phyloP scores from a whole-genome alignment of 257 asterid genomes.

The Phtheirospermum japonicum region DNA sequence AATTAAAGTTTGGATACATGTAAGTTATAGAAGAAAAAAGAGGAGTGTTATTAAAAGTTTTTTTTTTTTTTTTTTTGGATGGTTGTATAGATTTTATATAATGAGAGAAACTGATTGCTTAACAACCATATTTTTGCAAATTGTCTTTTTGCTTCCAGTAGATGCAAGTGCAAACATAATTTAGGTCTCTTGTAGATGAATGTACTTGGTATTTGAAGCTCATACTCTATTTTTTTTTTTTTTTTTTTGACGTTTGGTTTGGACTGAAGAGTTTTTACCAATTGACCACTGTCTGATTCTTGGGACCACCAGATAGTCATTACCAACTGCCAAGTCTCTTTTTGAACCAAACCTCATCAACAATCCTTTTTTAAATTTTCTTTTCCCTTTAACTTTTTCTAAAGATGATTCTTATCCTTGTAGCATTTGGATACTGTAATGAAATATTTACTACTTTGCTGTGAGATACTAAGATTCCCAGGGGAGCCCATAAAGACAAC shows the following conservation, averaged over 20 bases:
- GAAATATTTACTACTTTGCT: constrained; percentile 16
- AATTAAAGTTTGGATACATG: constrained; percentile 16
- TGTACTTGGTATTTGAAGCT: constrained; percentile 19
- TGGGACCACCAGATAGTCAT: constrained; percentile 38
- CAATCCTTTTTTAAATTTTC: constrained; percentile 33
- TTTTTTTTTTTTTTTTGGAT: constrained; percentile 20
- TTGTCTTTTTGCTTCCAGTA: constrained; percentile 34
- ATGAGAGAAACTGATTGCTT: constrained; percentile 44
- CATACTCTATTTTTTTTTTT: neutral
- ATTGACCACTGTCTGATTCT: neutral
- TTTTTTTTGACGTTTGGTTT: neutral
- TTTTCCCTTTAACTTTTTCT: constrained; percentile 39
- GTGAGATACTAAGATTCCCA: constrained; percentile 29
- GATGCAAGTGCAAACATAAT: constrained; percentile 24
- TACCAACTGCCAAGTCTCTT: constrained; percentile 31
- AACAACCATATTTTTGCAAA: constrained; percentile 33
- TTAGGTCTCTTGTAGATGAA: constrained; percentile 24
- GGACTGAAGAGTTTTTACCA: neutral
- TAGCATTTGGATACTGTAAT: constrained; percentile 26
- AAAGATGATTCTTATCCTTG: constrained; percentile 49
- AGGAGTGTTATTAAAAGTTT: constrained; percentile 14
- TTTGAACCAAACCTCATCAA: constrained; percentile 32
- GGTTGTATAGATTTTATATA: constrained; percentile 29
- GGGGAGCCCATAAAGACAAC: neutral
- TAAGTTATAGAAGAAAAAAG: constrained; percentile 24